These are phyloP conservation scores for Phytophthora quininea DNA, from an alignment of 352 stramenopile species.

Conservation along the genomic window DNA sequence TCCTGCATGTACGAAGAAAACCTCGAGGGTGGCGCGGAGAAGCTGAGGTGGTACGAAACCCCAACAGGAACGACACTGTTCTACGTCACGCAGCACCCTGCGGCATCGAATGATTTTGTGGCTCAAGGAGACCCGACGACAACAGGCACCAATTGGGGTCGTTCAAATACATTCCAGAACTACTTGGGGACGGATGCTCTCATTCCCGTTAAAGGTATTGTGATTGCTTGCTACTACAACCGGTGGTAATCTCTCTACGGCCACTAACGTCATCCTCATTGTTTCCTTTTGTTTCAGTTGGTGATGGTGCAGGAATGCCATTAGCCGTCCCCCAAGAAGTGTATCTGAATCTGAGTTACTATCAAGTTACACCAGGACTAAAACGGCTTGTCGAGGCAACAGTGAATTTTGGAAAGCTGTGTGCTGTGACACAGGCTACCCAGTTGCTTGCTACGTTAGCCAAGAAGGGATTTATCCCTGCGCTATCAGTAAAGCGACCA, in stretches of 20 bases:
- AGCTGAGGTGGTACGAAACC: slow-evolving; percentile 90
- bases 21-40: slow-evolving; percentile 74
- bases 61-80: slow-evolving; percentile 83
- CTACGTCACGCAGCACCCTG: slow-evolving; percentile 84
- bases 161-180: slow-evolving; percentile 49
- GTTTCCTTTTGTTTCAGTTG: slow-evolving; percentile 33
- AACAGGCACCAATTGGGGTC: slow-evolving; percentile 59
- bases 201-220: slow-evolving; percentile 74
- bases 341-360: slow-evolving; percentile 81
- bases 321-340: slow-evolving; percentile 72
- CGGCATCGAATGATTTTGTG: slow-evolving; percentile 66
- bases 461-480: slow-evolving; percentile 75
- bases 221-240: neutral
- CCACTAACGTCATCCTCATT: too few relatives aligned
- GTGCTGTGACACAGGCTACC: slow-evolving; percentile 65
- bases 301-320: slow-evolving; percentile 41
- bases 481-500: slow-evolving; percentile 66
- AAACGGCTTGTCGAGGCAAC: slow-evolving; percentile 71
- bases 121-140: slow-evolving; percentile 28
- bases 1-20: slow-evolving; percentile 92
- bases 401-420: slow-evolving; percentile 79
- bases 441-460: slow-evolving; percentile 71
- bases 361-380: slow-evolving; percentile 65
- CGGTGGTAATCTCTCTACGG: too few relatives aligned
- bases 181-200: slow-evolving; percentile 72